Base-by-base conservation (phyloP, 1,284 basidiomycete genomes). In the Sutorius eximius region DNA sequence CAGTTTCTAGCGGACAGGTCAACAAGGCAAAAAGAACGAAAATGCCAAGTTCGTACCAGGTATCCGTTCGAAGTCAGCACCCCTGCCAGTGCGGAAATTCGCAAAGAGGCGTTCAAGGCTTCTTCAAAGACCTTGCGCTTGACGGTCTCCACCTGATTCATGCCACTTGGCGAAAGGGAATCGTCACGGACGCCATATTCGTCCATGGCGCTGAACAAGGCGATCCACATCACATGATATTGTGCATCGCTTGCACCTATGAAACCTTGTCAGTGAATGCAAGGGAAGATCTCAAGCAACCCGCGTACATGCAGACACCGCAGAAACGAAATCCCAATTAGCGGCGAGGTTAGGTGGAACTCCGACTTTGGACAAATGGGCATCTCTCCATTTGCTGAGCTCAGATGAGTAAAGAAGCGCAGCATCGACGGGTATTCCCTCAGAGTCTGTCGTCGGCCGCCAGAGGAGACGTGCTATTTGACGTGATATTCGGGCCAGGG, bases 181-280 rank as follows among this genome's bases (percentile, higher is more conserved):
- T 83, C 73, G 61, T 93, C 91, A 55, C 82, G 82, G 57, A 95
- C 79, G 29, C 92, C 92, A 68, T 83, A 92, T 62, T 95, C 92
- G 60, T 92, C 87, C 55, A 95, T 68, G 7, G 89, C 89, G 61
- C 80, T 84, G 73, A 87, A 90, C 6, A 91, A 70, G 50, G 85
- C 82, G 58, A 91, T 85, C 87, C 93, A 96, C 82, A 95, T 86
- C 61, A 91, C 83, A 72, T 97, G 93, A 68, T 91, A 95, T 38
- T 88, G 90, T 45, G 92, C 88, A 69, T 97, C 94, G 63, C 87
- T 91, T 18, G 89, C 86, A 63, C 91, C 90, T 77, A 73, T 74
- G 34, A 75, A 75, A 77, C 73, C 29, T 71, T 73, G 76, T 55
- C 52, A 53, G 41, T 53, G 42, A 36, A 32, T 15, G 30, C 22